These are phyloP conservation scores for Carpinus viminea DNA, from an alignment of 306 rosid genomes.

Conservation along the genomic window DNA sequence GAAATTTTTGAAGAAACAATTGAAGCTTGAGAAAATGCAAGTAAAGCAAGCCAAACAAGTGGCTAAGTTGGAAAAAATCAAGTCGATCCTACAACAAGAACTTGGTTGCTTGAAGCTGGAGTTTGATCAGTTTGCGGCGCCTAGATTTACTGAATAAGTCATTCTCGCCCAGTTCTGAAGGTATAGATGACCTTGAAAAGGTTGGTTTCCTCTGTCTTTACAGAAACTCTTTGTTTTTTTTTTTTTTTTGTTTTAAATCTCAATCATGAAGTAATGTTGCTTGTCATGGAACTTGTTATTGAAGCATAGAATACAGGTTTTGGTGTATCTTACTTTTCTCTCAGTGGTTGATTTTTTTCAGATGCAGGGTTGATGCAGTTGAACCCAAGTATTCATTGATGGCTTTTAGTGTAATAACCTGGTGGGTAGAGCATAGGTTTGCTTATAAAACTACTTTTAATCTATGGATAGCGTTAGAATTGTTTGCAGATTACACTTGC, in stretches of 20 bases:
- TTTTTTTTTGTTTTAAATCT: not conserved
- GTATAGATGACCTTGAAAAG: conserved; percentile 47
- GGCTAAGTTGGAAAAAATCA: conserved; percentile 58
- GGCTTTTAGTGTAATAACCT: conserved; percentile 23
- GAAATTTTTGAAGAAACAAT: conserved; percentile 60
- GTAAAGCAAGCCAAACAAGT: conserved; percentile 54
- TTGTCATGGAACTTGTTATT: conserved; percentile 12
- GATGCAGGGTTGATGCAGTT: conserved; percentile 20
- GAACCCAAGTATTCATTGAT: conserved; percentile 29
- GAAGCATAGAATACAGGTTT: conserved; percentile 7
- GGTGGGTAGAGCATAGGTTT: conserved; percentile 25
- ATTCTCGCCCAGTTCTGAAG: conserved; percentile 42
- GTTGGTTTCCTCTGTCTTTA: conserved; percentile 48
- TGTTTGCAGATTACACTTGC: conserved; percentile 1
- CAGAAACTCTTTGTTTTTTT: not conserved
- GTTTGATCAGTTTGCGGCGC: conserved; percentile 52
- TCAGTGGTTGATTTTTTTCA: conserved; percentile 23
- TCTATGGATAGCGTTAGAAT: conserved; percentile 3
- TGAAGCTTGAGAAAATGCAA: conserved; percentile 64
- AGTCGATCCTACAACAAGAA: conserved; percentile 47
- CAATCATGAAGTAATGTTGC: not conserved
- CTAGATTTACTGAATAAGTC: conserved; percentile 55
- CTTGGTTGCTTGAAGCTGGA: conserved; percentile 59
- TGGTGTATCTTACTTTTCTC: conserved; percentile 14
- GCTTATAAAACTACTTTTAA: conserved; percentile 9